These are phyloP conservation scores for Canna indica DNA, from an alignment of 176 grass and related monocot species.

Conservation along the genomic window DNA sequence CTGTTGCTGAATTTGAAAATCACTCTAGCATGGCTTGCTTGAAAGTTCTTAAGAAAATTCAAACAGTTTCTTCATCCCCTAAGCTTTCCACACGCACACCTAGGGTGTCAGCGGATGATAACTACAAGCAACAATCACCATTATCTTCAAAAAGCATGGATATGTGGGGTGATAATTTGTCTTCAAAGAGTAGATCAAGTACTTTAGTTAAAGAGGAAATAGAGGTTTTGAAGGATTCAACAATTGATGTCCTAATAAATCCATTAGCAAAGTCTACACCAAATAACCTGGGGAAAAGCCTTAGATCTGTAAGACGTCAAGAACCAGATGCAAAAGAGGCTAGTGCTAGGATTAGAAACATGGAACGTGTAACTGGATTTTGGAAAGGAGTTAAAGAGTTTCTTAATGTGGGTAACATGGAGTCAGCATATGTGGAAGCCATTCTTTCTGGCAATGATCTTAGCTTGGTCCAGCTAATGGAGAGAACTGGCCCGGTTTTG, in stretches of 20 bases:
- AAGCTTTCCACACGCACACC: slow-evolving; percentile 51
- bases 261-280: slow-evolving; percentile 2
- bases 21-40: slow-evolving; percentile 42
- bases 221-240: slow-evolving; percentile 1
- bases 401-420: slow-evolving; percentile 38
- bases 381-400: slow-evolving; percentile 27
- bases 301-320: slow-evolving; percentile 2
- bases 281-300: slow-evolving; percentile 17
- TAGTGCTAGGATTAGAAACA: slow-evolving; percentile 11
- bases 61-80: slow-evolving; percentile 56
- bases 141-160: slow-evolving; percentile 53
- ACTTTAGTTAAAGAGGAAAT: slow-evolving; percentile 4
- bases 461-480: slow-evolving; percentile 68
- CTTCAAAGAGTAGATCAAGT: slow-evolving; percentile 31
- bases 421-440: slow-evolving; percentile 60
- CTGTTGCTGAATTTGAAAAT: slow-evolving; percentile 59
- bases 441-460: slow-evolving; percentile 44
- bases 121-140: slow-evolving; percentile 38
- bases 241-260: slow-evolving; percentile 4
- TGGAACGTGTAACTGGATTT: slow-evolving; percentile 6
- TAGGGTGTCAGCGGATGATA: slow-evolving; percentile 48
- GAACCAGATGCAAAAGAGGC: slow-evolving; percentile 8
- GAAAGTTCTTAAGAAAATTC: slow-evolving; percentile 50
- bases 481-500: slow-evolving; percentile 85
- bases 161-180: slow-evolving; percentile 37